phyloP scores from a whole-genome alignment of 2,329 filamentous ascomycete genomes.

The Gyromitra esculenta region DNA sequence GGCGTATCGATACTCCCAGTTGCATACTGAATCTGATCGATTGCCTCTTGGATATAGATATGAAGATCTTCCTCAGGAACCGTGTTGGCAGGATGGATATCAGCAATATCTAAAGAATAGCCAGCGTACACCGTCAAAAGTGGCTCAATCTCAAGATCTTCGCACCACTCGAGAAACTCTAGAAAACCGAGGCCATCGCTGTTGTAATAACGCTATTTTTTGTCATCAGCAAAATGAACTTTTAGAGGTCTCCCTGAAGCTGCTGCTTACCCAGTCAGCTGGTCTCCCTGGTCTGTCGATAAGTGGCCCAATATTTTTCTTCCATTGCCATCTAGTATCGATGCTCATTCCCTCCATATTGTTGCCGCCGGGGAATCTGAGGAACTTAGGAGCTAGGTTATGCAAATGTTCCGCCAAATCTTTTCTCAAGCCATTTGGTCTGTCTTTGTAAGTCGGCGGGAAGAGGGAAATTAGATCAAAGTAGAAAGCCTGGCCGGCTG shows the following conservation, averaged over 20 bases:
- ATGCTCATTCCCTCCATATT: conserved; percentile 63
- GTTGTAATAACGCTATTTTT: conserved; percentile 46
- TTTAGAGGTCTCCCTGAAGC: conserved; percentile 56
- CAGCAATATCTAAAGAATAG: conserved; percentile 64
- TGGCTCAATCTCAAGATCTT: conserved; percentile 69
- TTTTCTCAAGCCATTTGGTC: conserved; percentile 68
- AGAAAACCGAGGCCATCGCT: conserved; percentile 66
- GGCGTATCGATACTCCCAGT: conserved; percentile 66
- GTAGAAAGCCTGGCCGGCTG: conserved; percentile 63
- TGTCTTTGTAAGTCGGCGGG: conserved; percentile 69
- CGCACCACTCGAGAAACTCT: conserved; percentile 71
- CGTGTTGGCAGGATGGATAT: conserved; percentile 61
- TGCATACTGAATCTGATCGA: conserved; percentile 73
- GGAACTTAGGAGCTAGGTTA: conserved; percentile 67
- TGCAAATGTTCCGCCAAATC: conserved; percentile 68
- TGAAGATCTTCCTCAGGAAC: conserved; percentile 66
- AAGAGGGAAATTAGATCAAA: conserved; percentile 71
- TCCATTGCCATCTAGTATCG: conserved; percentile 54
- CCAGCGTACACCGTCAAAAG: conserved; percentile 70
- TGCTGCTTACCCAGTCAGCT: conserved; percentile 42
- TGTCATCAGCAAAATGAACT: background rate
- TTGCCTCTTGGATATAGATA: conserved; percentile 68
- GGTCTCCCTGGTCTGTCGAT: conserved; percentile 60
- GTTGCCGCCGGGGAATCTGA: conserved; percentile 74
- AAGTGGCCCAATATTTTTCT: conserved; percentile 67